phyloP scores from a whole-genome alignment of 495 filamentous ascomycete genomes.

The Choiromyces venosus region DNA sequence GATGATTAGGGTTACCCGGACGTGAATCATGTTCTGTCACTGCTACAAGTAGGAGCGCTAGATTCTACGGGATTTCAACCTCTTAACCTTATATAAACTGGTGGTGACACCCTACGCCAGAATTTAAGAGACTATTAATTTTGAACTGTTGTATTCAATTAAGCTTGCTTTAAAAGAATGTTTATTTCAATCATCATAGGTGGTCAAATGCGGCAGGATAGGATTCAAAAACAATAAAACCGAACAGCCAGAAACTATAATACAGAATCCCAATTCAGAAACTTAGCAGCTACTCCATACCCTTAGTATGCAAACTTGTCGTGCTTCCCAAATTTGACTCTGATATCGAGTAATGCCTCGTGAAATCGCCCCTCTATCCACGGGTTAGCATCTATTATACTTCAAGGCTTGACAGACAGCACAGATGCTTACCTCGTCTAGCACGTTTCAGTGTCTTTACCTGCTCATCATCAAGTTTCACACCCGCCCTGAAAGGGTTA shows the following conservation, averaged over 20 bases:
- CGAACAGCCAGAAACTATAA: not conserved
- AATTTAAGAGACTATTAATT: not conserved
- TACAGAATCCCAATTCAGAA: not conserved
- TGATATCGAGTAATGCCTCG: conserved; percentile 79
- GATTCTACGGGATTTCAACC: not conserved
- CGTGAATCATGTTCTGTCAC: not conserved
- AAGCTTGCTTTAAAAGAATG: not conserved
- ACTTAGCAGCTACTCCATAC: not conserved
- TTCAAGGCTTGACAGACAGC: not conserved
- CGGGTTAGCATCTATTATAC: conserved; percentile 9
- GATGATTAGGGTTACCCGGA: conserved; percentile 21
- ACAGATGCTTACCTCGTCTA: conserved; percentile 47
- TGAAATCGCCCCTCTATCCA: conserved; percentile 76
- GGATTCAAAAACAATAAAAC: not conserved
- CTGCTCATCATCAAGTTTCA: conserved; percentile 71
- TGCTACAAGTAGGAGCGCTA: not conserved
- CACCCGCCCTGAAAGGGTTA: conserved; percentile 54
- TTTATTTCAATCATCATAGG: not conserved
- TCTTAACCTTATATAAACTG: not conserved
- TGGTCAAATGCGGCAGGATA: not conserved
- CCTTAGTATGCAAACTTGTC: conserved; percentile 71
- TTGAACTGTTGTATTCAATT: not conserved
- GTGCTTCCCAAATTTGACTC: conserved; percentile 83
- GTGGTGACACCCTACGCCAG: not conserved
- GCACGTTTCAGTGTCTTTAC: conserved; percentile 76